Base-by-base conservation (phyloP, 73 alveolate genomes). In the Vitrella brassicaformis region DNA sequence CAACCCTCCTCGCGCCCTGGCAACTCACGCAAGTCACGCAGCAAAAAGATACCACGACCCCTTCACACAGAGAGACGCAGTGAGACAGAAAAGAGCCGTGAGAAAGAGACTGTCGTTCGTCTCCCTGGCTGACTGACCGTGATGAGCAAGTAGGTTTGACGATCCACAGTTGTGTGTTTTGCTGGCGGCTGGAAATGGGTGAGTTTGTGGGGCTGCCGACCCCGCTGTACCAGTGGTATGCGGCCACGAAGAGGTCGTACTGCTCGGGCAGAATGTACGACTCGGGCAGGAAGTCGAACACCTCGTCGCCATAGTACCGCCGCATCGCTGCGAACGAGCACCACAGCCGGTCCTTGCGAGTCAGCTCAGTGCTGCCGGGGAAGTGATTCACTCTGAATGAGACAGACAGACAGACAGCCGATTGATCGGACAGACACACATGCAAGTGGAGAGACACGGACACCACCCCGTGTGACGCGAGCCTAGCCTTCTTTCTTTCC, bases 11-110 rank as follows among this genome's bases (percentile, higher is more conserved):
- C 95, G 74, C 75, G 85, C 32, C 79, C 68, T 25, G 91, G 90
- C 25, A 88, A 81, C 70, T 88, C 91, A 0, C 85, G 68, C 31
- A 81, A 47, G 71, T 88, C 93, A 19, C 84, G 84, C 73, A 90
- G 73, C 65, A 92, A 67, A 80, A 89, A 86, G 29, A 92, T 92
- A 0, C 97, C 97, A 32, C 91, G 86, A 19, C 98, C 98, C 66
- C 56, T 39, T 4, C 56, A 39, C 56, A 39, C 56, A 39, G 56
- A 39, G 22, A 39, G 56, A 39, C 56, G 14, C 22, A 39, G 22
- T 8, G 56, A 39, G 56, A 39, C 22, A 39, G 56, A 39, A 14
- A 39, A 14, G 14, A 14, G 14, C 22, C 4, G 56, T 8, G 56
- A 39, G 56, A 39, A 14, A 39, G 56, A 39, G 56, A 39, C 22